Evolutionary conservation across 2,329 filamentous ascomycete species (phyloP).

Genomic region (Geoglossum cookeanum): DNA sequence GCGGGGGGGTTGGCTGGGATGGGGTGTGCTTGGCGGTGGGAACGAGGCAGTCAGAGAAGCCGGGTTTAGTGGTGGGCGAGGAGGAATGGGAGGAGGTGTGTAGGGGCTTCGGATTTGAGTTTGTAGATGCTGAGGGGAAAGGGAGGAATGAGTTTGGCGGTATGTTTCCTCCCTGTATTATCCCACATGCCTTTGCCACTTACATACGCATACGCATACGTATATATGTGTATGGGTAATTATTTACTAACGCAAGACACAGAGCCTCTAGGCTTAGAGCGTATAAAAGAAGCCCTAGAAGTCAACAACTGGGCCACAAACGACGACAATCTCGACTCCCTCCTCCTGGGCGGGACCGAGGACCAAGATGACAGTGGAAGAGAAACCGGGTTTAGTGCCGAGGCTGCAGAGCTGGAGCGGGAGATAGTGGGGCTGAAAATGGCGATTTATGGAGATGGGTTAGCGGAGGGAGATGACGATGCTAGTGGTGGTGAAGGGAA

Average conservation of each 20-base stretch:
- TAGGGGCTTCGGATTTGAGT: constrained; percentile 39
- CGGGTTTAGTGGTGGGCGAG: constrained; percentile 19
- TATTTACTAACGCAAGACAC: neutral
- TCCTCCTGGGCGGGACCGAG: constrained; percentile 9
- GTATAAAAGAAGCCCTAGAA: constrained; percentile 41
- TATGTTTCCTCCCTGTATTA: constrained; percentile 16
- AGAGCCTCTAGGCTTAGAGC: constrained; percentile 40
- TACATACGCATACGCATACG: no score
- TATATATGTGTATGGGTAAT: no score
- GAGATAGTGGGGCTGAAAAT: constrained; percentile 22
- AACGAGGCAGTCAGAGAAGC: constrained; percentile 19
- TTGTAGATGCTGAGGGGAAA: constrained; percentile 33
- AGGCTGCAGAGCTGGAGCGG: constrained; percentile 19
- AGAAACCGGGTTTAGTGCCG: constrained; percentile 15
- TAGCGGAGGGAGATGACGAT: neutral
- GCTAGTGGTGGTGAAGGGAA: constrained; percentile 6
- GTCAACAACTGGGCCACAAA: constrained; percentile 41
- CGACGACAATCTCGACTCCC: neutral
- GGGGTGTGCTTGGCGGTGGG: constrained; percentile 42
- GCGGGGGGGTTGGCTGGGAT: constrained; percentile 41
- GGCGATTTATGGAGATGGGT: constrained; percentile 16
- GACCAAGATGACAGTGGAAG: constrained; percentile 19
- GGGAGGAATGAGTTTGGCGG: constrained; percentile 40
- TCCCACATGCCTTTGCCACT: neutral
- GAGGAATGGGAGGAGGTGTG: constrained; percentile 45